phyloP scores from a whole-genome alignment of 1,139 yeast genomes.

The Zygosaccharomyces sapae region DNA sequence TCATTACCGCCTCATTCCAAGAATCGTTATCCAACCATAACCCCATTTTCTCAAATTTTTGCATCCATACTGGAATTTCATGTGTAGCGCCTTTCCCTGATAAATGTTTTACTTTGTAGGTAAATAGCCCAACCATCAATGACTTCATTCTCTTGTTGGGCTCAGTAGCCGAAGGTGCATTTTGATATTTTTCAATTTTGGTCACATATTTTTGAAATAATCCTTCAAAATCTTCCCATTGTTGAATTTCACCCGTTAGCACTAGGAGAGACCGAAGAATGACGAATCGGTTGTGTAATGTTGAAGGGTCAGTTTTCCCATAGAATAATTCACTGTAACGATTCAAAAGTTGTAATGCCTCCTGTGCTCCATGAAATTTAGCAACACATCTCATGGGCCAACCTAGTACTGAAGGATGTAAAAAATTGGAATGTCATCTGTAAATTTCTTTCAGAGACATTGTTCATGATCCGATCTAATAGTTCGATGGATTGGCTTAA shows the following conservation, averaged over 20 bases:
- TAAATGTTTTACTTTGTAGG: slow-evolving; percentile 34
- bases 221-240: slow-evolving; percentile 37
- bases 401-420: slow-evolving; percentile 36
- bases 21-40: slow-evolving; percentile 40
- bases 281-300: slow-evolving; percentile 26
- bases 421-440: slow-evolving; percentile 21
- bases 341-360: slow-evolving; percentile 34
- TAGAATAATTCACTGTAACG: slow-evolving; percentile 31
- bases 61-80: slow-evolving; percentile 32
- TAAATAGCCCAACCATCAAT: slow-evolving; percentile 31
- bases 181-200: slow-evolving; percentile 33
- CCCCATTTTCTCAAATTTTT: slow-evolving; percentile 35
- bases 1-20: slow-evolving; percentile 40
- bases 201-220: slow-evolving; percentile 31
- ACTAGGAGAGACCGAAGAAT: slow-evolving; percentile 35
- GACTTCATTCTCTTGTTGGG: slow-evolving; percentile 26
- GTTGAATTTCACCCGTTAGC: slow-evolving; percentile 32
- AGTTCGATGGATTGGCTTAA: slow-evolving; percentile 31
- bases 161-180: slow-evolving; percentile 29
- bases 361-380: slow-evolving; percentile 31
- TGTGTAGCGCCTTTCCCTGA: slow-evolving; percentile 24
- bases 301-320: slow-evolving; percentile 23
- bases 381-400: slow-evolving; percentile 36
- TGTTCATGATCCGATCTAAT: slow-evolving; percentile 33
- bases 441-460: slow-evolving; percentile 25